phyloP scores from a whole-genome alignment of 495 filamentous ascomycete species.

The Tuber umbilicatum region DNA sequence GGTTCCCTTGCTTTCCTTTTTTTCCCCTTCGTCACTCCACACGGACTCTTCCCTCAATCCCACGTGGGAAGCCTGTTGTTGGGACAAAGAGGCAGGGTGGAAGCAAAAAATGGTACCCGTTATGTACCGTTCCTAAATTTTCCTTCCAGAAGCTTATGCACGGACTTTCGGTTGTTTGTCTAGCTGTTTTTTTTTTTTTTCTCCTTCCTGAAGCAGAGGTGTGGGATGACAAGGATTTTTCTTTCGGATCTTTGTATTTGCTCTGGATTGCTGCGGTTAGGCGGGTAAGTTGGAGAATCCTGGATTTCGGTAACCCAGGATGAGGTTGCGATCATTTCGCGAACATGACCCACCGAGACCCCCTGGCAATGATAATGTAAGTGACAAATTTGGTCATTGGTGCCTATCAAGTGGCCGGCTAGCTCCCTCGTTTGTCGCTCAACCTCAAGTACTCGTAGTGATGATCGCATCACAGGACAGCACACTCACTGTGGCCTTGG shows the following conservation, averaged over 20 bases:
- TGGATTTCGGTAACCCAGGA: not conserved
- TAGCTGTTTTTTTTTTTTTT: not conserved
- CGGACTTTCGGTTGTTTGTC: not conserved
- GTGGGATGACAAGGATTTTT: constrained; percentile 2
- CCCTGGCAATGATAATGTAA: not conserved
- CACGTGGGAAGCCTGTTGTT: not conserved
- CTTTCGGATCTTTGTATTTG: not conserved
- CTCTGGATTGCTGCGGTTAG: not conserved
- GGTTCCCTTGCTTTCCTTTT: not conserved
- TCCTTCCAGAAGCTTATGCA: not conserved
- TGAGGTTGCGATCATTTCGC: not conserved
- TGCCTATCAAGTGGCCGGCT: not conserved
- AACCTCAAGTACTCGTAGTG: not conserved
- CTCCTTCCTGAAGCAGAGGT: not conserved
- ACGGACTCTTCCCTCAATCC: not conserved
- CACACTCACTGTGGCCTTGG: not conserved
- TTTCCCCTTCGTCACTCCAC: not conserved
- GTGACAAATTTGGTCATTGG: not conserved
- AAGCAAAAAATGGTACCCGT: not conserved
- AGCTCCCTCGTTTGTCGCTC: not conserved
- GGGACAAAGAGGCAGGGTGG: not conserved
- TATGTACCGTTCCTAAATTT: not conserved
- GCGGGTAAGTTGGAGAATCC: constrained; percentile 2
- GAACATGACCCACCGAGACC: not conserved
- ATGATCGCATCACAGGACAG: not conserved